Base-by-base conservation (phyloP, 441 rosid genomes). In the Erodium trifolium region DNA sequence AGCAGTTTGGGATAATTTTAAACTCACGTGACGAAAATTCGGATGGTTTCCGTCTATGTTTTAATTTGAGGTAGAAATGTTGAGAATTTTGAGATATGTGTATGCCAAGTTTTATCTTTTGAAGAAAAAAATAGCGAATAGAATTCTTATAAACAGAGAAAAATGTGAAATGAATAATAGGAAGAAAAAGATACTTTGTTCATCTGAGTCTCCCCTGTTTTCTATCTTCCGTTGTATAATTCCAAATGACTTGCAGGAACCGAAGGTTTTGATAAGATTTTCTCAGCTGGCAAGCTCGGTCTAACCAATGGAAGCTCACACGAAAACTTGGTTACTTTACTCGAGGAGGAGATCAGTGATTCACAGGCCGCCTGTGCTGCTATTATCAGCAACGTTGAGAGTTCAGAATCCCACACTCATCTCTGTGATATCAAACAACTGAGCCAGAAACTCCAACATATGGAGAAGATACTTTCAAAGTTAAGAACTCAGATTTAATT, bases 231-330 rank as follows among this genome's bases (percentile, higher is more conserved):
- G 37, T 29, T 0, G 18, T 31, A 2, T 11, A 47, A 37, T 18
- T 63, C 11, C 9, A 65, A 12, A 64, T 14, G 27, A 49, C 27
- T 73, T 82, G 78, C 86, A 94, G 97, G 99, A 76, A 88, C 84
- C 27, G 92, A 86, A 67, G 85, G 99, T 16, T 84, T 91, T 39
- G 93, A 90, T 79, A 86, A 83, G 76, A 87, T 94, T 62, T 85
- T 88, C 79, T 78, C 89, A 14, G 81, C 92, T 2, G 80, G 72
- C 43, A 84, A 71, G 71, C 83, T 79, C 8, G 80, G 85, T 69
- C 63, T 62, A 37, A 62, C 67, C 55, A 76, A 74, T 7, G 87
- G 81, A 34, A 69, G 43, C 45, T 64, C 69, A 1, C 70, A 13
- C 3, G n/a, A 81, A 53, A 73, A 69, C 19, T 17, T 72, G 69